phyloP scores from a whole-genome alignment of 768 basidiomycete species.

The Dacryopinax spathularia region DNA sequence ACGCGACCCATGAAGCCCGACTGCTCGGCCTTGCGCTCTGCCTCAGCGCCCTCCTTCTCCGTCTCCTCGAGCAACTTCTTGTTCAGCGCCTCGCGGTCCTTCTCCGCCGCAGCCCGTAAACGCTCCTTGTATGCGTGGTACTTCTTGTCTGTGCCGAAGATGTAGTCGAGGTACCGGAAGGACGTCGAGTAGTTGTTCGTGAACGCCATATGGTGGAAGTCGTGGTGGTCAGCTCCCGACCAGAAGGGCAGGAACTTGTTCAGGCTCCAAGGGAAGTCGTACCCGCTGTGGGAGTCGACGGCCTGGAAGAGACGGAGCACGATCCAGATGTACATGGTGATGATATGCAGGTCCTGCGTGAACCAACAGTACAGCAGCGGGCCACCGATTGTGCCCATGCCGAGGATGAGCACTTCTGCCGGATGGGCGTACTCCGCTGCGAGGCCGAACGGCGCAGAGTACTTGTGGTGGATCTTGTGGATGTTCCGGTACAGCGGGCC shows the following conservation, averaged over 20 bases:
- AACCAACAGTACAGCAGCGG: conserved; percentile 77
- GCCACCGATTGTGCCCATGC: conserved; percentile 76
- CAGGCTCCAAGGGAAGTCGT: conserved; percentile 97
- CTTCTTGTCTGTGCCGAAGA: conserved; percentile 83
- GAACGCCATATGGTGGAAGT: conserved; percentile 97
- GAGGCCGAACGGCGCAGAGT: conserved; percentile 90
- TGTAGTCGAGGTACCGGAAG: conserved; percentile 84
- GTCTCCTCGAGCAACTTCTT: conserved; percentile 50
- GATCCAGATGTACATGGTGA: conserved; percentile 91
- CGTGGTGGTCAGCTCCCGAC: conserved; percentile 95
- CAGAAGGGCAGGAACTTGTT: conserved; percentile 88
- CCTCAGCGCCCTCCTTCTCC: conserved; percentile 55
- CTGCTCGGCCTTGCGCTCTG: conserved; percentile 40
- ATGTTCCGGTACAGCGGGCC: conserved; percentile 78
- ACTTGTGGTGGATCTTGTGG: conserved; percentile 96
- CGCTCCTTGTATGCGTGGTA: conserved; percentile 68
- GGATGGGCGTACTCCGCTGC: conserved; percentile 98
- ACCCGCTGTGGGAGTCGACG: conserved; percentile 92
- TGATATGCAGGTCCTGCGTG: conserved; percentile 61
- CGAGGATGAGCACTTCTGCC: conserved; percentile 87
- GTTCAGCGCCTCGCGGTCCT: conserved; percentile 43
- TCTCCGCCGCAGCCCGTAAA: conserved; percentile 37
- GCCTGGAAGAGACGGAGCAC: conserved; percentile 90
- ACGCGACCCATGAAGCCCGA: not conserved
- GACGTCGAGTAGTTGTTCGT: conserved; percentile 86